Conservation (phyloP, 2,329 filamentous ascomycete species). For the Stachybotrys chlorohalonatus region DNA sequence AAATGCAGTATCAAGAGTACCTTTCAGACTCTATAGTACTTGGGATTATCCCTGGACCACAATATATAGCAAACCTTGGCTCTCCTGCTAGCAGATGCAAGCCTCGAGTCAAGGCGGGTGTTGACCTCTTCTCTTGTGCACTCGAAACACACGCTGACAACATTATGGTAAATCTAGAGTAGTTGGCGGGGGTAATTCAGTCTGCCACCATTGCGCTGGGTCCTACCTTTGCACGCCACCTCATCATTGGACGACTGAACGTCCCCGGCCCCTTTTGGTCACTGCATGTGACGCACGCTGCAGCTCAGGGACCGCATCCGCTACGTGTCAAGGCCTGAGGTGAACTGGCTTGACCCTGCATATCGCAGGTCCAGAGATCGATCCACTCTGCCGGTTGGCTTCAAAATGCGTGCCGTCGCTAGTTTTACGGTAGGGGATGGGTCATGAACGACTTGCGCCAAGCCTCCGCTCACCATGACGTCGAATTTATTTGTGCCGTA, state of each 20-base stretch:
- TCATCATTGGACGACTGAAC: neutral
- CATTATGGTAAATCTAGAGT: too few relatives aligned
- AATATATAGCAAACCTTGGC: too few relatives aligned
- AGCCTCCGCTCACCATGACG: neutral
- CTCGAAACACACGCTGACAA: too few relatives aligned
- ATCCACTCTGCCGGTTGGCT: neutral
- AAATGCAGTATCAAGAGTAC: too few relatives aligned
- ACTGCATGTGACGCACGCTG: neutral
- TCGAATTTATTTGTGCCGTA: neutral
- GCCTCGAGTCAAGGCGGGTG: too few relatives aligned
- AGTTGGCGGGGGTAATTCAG: too few relatives aligned
- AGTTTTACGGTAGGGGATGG: neutral
- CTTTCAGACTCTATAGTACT: too few relatives aligned
- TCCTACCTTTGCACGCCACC: neutral
- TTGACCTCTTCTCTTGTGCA: too few relatives aligned
- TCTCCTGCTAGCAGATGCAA: too few relatives aligned
- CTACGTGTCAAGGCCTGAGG: constrained; percentile 1
- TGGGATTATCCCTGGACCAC: too few relatives aligned
- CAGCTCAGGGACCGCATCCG: neutral
- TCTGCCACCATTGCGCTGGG: too few relatives aligned
- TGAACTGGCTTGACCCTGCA: neutral
- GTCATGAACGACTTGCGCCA: neutral
- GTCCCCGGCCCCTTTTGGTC: neutral
- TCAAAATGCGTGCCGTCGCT: neutral
- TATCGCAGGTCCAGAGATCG: neutral